Conservation (phyloP, 2,329 filamentous ascomycete genomes). For the Tolypocladium sp. region DNA sequence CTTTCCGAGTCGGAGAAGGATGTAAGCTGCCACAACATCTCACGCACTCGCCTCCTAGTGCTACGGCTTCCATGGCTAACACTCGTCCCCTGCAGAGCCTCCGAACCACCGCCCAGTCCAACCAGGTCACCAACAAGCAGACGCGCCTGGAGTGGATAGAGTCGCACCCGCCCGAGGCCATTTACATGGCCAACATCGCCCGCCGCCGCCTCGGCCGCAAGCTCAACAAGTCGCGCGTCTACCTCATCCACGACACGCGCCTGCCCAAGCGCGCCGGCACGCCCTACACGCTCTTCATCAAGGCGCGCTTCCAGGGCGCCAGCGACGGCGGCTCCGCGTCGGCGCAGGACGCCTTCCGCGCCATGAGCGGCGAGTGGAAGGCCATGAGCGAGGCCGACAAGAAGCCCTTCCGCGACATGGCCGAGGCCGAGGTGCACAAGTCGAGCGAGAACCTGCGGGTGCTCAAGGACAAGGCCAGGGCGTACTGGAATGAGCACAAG, state of each 20-base stretch:
- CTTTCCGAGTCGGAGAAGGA: constrained; percentile 31
- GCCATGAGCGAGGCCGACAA: constrained; percentile 29
- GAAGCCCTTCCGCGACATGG: constrained; percentile 26
- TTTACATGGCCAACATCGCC: constrained; percentile 37
- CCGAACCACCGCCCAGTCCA: constrained; percentile 22
- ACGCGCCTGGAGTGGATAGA: constrained; percentile 39
- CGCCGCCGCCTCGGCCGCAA: constrained; percentile 32
- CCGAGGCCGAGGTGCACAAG: constrained; percentile 7
- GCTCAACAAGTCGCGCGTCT: constrained; percentile 13
- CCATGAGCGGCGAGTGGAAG: constrained; percentile 32
- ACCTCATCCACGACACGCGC: constrained; percentile 35
- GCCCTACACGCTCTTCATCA: constrained; percentile 27
- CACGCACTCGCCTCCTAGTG: background rate
- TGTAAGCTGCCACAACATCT: constrained; percentile 23
- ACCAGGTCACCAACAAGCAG: constrained; percentile 30
- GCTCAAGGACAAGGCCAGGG: constrained; percentile 14
- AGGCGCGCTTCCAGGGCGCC: constrained; percentile 21
- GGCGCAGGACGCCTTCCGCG: constrained; percentile 11
- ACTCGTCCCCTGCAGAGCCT: constrained; percentile 17
- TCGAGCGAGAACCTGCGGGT: constrained; percentile 14
- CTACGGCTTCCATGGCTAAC: background rate
- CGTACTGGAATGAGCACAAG: constrained; percentile 9
- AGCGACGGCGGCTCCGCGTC: constrained; percentile 12
- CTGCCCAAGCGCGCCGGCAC: constrained; percentile 28
- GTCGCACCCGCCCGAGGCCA: constrained; percentile 26